phyloP scores from a whole-genome alignment of 352 stramenopile species.

The Pythium coloratum region DNA sequence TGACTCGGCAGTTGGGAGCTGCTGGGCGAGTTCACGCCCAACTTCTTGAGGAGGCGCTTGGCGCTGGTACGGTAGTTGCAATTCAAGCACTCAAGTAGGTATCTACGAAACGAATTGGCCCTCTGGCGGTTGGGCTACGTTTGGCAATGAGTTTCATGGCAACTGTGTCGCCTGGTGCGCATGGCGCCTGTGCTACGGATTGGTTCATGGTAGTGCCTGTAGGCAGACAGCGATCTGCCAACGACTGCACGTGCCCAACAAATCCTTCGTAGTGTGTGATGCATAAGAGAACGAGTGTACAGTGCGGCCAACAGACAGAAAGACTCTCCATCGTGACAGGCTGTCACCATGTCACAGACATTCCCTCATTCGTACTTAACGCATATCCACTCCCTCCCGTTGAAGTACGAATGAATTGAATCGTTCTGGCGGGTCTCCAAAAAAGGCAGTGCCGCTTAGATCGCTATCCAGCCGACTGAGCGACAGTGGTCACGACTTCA shows the following conservation, averaged over 20 bases:
- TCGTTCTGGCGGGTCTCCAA: conserved; percentile 18
- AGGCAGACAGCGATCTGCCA: too few relatives aligned
- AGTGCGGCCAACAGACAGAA: too few relatives aligned
- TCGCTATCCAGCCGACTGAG: conserved; percentile 30
- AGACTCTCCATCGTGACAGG: too few relatives aligned
- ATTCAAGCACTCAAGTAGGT: neutral
- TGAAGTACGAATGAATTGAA: neutral
- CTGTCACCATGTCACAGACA: neutral
- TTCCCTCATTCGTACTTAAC: too few relatives aligned
- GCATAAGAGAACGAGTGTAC: too few relatives aligned
- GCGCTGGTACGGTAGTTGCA: neutral
- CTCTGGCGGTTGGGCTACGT: too few relatives aligned
- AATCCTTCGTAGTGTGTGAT: too few relatives aligned
- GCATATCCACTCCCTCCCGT: neutral
- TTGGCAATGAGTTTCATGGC: neutral
- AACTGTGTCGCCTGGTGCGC: neutral
- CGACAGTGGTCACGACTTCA: conserved; percentile 32
- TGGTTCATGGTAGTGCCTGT: too few relatives aligned
- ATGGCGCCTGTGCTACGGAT: too few relatives aligned
- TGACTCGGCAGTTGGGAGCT: neutral
- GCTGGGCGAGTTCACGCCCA: too few relatives aligned
- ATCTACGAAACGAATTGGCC: neutral
- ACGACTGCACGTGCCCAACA: too few relatives aligned
- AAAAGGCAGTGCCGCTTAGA: conserved; percentile 20
- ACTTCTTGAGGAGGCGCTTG: too few relatives aligned